A percentile compares a stretch with the other conserved stretches of the same genome.
Evolutionary conservation across 2,329 filamentous ascomycete genomes (phyloP).

Genomic region (Rhinocladiella mackenziei): DNA sequence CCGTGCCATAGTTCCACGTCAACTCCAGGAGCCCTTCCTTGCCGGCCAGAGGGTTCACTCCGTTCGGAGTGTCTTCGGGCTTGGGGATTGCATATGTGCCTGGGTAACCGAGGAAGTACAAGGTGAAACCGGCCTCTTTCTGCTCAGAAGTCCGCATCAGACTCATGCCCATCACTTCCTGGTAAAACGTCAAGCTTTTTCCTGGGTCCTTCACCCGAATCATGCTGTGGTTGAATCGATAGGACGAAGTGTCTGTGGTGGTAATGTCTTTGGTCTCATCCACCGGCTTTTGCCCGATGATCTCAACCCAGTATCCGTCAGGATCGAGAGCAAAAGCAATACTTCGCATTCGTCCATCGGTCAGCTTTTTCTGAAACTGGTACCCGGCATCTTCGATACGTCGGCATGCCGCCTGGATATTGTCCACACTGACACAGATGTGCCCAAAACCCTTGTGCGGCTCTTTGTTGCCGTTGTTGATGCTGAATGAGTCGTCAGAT

Average conservation of each 20-base stretch:
- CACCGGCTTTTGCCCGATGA: conserved; percentile 61
- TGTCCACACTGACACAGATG: conserved; percentile 75
- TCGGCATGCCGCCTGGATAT: conserved; percentile 84
- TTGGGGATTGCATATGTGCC: conserved; percentile 52
- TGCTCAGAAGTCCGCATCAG: conserved; percentile 70
- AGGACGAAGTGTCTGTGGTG: conserved; percentile 68
- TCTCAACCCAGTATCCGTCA: conserved; percentile 68
- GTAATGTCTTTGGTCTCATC: conserved; percentile 69
- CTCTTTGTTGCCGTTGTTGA: conserved; percentile 87
- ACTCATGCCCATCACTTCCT: conserved; percentile 85
- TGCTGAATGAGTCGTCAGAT: conserved; percentile 70
- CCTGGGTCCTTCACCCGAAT: conserved; percentile 81
- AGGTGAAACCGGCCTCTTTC: conserved; percentile 69
- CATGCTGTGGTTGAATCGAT: conserved; percentile 70
- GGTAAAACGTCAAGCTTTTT: conserved; percentile 72
- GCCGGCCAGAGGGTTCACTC: conserved; percentile 57
- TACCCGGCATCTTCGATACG: conserved; percentile 87
- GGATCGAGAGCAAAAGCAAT: conserved; percentile 91
- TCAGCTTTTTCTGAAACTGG: conserved; percentile 90
- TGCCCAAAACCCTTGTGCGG: conserved; percentile 82
- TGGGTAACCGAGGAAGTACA: conserved; percentile 88
- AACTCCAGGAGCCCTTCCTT: conserved; percentile 84
- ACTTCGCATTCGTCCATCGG: conserved; percentile 77
- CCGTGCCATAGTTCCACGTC: conserved; percentile 73
- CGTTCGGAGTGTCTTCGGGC: conserved; percentile 48